Conservation (phyloP, 345 rosid genomes). For the Arabidopsis thaliana region DNA sequence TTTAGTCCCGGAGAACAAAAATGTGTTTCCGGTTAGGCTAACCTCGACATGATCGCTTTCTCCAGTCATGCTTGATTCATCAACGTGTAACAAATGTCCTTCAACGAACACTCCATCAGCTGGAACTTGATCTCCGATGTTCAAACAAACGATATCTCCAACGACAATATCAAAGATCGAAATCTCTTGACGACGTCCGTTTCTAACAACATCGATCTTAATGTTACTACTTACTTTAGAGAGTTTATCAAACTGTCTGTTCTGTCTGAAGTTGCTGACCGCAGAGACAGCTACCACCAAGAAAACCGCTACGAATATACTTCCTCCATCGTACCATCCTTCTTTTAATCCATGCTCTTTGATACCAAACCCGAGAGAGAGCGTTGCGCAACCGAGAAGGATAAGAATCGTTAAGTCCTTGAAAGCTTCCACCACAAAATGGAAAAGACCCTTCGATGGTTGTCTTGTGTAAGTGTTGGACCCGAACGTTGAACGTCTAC, state of each 20-base stretch:
- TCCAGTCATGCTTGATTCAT: conserved; percentile 75
- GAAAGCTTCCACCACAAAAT: conserved; percentile 60
- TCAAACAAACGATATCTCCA: conserved; percentile 63
- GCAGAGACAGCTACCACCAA: conserved; percentile 63
- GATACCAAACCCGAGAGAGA: conserved; percentile 69
- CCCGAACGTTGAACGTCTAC: conserved; percentile 59
- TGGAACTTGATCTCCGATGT: conserved; percentile 72
- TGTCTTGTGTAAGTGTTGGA: conserved; percentile 71
- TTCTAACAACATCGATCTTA: conserved; percentile 57
- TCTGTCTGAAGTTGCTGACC: conserved; percentile 56
- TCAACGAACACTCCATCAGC: conserved; percentile 67
- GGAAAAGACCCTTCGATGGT: conserved; percentile 54
- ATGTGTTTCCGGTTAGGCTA: conserved; percentile 47
- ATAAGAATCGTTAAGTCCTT: conserved; percentile 65
- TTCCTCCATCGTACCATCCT: conserved; percentile 82
- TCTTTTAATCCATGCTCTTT: conserved; percentile 62
- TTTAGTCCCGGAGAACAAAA: conserved; percentile 67
- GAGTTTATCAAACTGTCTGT: conserved; percentile 58
- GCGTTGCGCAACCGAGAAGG: conserved; percentile 61
- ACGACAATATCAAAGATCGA: conserved; percentile 69
- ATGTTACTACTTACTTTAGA: conserved; percentile 61
- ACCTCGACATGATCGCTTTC: conserved; percentile 60
- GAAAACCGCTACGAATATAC: conserved; percentile 64
- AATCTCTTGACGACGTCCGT: conserved; percentile 51
- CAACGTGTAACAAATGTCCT: conserved; percentile 57